phyloP scores from a whole-genome alignment of 73 alveolate genomes.

The Paramecium primaurelia region DNA sequence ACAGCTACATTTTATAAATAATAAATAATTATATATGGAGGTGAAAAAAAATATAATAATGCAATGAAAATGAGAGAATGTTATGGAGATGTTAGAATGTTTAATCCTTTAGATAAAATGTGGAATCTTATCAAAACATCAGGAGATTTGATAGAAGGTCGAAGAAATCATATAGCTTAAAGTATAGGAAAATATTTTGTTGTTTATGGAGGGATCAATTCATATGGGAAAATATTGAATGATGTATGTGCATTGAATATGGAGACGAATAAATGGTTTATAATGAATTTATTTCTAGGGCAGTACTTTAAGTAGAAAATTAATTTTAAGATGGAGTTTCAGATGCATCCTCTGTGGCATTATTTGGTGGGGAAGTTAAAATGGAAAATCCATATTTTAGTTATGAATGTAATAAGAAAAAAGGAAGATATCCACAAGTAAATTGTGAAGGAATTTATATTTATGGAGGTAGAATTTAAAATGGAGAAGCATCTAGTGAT shows the following conservation, averaged over 20 bases:
- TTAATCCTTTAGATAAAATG: background rate
- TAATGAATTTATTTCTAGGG: background rate
- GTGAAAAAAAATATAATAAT: conserved; percentile 53
- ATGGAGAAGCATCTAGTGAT: conserved; percentile 75
- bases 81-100: conserved; percentile 34
- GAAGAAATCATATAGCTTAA: conserved; percentile 57
- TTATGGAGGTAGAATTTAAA: conserved; percentile 88
- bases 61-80: conserved; percentile 57
- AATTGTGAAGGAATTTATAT: conserved; percentile 83
- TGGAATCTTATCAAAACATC: conserved; percentile 14
- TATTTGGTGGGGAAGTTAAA: conserved; percentile 54
- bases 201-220: conserved; percentile 57
- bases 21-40: conserved; percentile 44
- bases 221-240: conserved; percentile 34
- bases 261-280: conserved; percentile 55
- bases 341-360: background rate
- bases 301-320: background rate
- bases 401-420: conserved; percentile 46
- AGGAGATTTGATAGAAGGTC: conserved; percentile 56
- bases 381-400: conserved; percentile 61
- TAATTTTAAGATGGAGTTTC: conserved; percentile 37
- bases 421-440: conserved; percentile 45
- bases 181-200: conserved; percentile 12
- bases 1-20: conserved; percentile 48
- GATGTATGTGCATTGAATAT: conserved; percentile 47